Percentiles rank a stretch among this genome's conserved stretches.
Conservation (phyloP, 345 rosid species). For the Erysimum cheiranthoides region DNA sequence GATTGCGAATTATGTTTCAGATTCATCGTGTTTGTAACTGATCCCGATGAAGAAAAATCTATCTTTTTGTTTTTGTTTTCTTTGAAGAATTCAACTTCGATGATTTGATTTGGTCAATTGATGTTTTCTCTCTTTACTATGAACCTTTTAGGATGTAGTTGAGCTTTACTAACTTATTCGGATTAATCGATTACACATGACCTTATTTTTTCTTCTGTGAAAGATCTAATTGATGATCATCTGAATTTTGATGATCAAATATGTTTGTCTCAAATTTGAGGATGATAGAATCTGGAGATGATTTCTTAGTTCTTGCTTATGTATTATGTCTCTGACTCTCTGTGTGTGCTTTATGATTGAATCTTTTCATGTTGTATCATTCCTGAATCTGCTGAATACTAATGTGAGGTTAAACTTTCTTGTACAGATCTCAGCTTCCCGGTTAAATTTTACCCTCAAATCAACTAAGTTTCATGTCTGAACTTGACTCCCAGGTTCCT, state of each 20-base stretch:
- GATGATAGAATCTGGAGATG: too few relatives aligned
- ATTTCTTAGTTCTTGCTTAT: too few relatives aligned
- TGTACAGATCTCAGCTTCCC: constrained; percentile 56
- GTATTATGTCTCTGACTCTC: too few relatives aligned
- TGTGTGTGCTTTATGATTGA: too few relatives aligned
- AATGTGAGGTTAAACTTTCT: neutral
- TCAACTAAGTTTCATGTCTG: constrained; percentile 77
- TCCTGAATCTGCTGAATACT: neutral
- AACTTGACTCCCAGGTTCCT: constrained; percentile 72
- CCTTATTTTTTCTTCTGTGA: neutral
- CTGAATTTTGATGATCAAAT: neutral
- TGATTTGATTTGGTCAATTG: neutral
- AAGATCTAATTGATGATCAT: neutral
- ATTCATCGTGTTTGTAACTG: neutral
- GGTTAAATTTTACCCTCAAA: constrained; percentile 48
- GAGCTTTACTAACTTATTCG: neutral
- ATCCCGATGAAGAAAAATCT: neutral
- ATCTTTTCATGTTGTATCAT: neutral
- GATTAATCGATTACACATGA: neutral
- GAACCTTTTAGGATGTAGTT: neutral
- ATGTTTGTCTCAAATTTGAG: too few relatives aligned
- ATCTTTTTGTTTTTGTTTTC: neutral
- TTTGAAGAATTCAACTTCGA: neutral
- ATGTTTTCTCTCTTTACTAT: neutral
- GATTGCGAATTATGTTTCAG: neutral